These are phyloP conservation scores for Lepraria neglecta DNA, from an alignment of 495 filamentous ascomycete species.

Conservation along the genomic window DNA sequence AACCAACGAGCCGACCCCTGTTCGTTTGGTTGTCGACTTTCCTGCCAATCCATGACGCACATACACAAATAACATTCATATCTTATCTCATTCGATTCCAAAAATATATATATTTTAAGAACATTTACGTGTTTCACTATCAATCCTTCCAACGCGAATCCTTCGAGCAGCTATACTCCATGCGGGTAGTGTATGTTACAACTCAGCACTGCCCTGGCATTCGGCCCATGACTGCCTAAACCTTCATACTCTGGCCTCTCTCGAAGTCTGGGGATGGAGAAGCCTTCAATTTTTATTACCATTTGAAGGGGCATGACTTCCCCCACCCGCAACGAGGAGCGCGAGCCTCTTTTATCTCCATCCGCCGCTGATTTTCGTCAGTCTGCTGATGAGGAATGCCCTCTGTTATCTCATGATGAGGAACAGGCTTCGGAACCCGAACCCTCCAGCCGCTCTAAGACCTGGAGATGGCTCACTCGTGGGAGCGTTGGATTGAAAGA, in stretches of 20 bases:
- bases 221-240: neutral
- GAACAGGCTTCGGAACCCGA: neutral
- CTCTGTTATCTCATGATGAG: slow-evolving; percentile 11
- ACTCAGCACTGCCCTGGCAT: slow-evolving; percentile 3
- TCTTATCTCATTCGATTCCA: too few relatives aligned
- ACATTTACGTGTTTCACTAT: too few relatives aligned
- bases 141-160: neutral
- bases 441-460: neutral
- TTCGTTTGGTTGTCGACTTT: too few relatives aligned
- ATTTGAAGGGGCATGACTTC: neutral
- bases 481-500: slow-evolving; percentile 46
- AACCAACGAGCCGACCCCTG: too few relatives aligned
- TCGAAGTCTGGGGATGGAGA: neutral
- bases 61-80: too few relatives aligned
- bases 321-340: slow-evolving; percentile 10
- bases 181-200: neutral
- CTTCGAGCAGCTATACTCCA: neutral
- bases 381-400: neutral
- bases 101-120: too few relatives aligned
- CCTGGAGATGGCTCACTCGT: slow-evolving; percentile 33
- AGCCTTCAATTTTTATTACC: neutral
- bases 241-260: neutral
- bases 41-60: too few relatives aligned
- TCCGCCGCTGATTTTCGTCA: too few relatives aligned
- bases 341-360: slow-evolving; percentile 18